phyloP scores from a whole-genome alignment of 75 land plant species.

The Selaginella moellendorffii region DNA sequence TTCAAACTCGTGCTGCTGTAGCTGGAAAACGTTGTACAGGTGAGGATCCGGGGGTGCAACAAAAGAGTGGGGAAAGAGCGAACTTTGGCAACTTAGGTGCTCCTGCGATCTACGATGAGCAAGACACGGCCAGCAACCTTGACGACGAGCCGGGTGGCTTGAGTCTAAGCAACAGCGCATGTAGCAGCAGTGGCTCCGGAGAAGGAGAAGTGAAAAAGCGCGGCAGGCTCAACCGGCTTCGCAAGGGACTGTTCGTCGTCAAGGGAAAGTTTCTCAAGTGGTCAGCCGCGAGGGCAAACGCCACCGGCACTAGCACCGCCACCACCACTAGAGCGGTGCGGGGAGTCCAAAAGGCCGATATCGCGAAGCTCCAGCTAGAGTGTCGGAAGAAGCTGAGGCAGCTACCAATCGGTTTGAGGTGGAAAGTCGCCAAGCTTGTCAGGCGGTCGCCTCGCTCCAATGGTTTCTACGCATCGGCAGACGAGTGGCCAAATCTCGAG shows the following conservation, averaged over 20 bases:
- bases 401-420: neutral
- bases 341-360: neutral
- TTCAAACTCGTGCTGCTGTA: no score
- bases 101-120: no score
- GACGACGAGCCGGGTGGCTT: neutral
- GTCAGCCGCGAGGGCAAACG: neutral
- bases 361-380: neutral
- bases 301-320: neutral
- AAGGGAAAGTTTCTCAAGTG: neutral
- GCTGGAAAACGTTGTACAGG: neutral
- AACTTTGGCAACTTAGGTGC: no score
- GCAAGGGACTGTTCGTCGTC: neutral
- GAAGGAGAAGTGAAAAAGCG: neutral
- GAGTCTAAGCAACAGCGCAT: neutral
- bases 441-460: neutral
- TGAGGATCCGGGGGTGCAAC: neutral
- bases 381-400: neutral
- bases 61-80: neutral
- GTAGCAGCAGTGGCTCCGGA: neutral
- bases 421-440: neutral
- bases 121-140: neutral
- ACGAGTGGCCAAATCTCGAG: neutral
- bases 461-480: no score
- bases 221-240: neutral
- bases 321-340: neutral